phyloP scores from a whole-genome alignment of 352 stramenopile species.

The Phytophthora hybrid region DNA sequence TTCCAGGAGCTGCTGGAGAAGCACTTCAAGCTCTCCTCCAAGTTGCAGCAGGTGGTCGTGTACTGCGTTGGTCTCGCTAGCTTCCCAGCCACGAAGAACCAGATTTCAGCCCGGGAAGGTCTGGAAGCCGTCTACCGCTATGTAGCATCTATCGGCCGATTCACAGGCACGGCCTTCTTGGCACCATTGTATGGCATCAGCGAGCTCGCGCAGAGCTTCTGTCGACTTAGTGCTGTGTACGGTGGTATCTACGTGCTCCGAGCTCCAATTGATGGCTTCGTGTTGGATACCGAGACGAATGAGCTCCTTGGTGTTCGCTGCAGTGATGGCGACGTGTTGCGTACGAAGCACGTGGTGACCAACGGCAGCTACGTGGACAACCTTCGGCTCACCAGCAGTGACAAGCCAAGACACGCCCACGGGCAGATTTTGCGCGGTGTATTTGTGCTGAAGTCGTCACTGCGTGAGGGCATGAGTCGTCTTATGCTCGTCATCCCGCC shows the following conservation, averaged over 20 bases:
- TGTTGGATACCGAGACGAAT: conserved; percentile 49
- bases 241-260: conserved; percentile 88
- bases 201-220: conserved; percentile 91
- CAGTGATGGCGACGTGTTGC: conserved; percentile 51
- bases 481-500: conserved; percentile 78
- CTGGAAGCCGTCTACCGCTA: conserved; percentile 69
- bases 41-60: conserved; percentile 86
- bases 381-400: conserved; percentile 23
- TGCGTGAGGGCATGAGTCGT: conserved; percentile 55
- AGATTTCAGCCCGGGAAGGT: conserved; percentile 60
- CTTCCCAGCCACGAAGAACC: conserved; percentile 55
- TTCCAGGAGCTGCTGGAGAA: conserved; percentile 78
- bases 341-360: conserved; percentile 60
- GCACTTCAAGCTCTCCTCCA: conserved; percentile 78
- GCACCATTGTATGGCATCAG: conserved; percentile 85
- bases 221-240: conserved; percentile 87
- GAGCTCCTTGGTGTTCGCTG: conserved; percentile 51
- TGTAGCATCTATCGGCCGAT: conserved; percentile 84
- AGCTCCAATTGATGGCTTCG: conserved; percentile 64
- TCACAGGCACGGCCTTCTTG: conserved; percentile 88
- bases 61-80: conserved; percentile 86
- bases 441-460: conserved; percentile 56
- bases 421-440: conserved; percentile 65
- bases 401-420: conserved; percentile 20
- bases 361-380: conserved; percentile 63